Evolutionary conservation across 148 eudicot species (phyloP), one percentile per base, ranked within the genome.

Genomic region (Linanthus parryae): DNA sequence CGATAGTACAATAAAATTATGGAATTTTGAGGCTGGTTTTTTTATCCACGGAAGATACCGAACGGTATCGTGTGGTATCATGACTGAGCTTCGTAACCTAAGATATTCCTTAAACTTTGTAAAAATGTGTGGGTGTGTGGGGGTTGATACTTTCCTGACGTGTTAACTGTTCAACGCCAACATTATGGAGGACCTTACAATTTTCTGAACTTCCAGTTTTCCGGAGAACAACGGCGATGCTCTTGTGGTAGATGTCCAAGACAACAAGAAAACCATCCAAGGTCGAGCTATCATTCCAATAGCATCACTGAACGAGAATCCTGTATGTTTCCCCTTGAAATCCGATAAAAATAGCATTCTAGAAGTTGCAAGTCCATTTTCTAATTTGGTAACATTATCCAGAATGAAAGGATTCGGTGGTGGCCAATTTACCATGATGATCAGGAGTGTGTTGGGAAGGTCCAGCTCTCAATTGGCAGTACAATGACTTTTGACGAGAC

Each of bases 181-280:
- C 29, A 33, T 30, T 3, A 57, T 31, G 6, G 43, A 44, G 45
- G 22, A 57, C 11, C 62, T 22, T 9, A 45, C 44, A 9, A 26
- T 15, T 21, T 70, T 39, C 31, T 3, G 62, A 29, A 29, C 36
- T 72, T 70, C 62, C 82, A 83, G 96, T 64, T 88, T 75, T 68
- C 96, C 85, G 52, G 92, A 88, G 54, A 83, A 72, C 64, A 73
- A 78, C 57, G 82, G 78, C 29, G 92, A 88, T 80, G 81, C 81
- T 55, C 81, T 88, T 44, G 18, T 81, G 41, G 49, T 83, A 25
- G 88, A 88, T 67, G 82, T 88, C 27, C 78, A 61, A 50, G 92
- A 84, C 50, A 24, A 44, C 4, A 83, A 76, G 71, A 76, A 68
- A 66, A 67, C 54, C 47, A 27, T 73, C 64, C 88, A 78, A 35